These are phyloP conservation scores for Fusarium sp. DNA, from an alignment of 2,329 filamentous ascomycete genomes.

Conservation along the genomic window DNA sequence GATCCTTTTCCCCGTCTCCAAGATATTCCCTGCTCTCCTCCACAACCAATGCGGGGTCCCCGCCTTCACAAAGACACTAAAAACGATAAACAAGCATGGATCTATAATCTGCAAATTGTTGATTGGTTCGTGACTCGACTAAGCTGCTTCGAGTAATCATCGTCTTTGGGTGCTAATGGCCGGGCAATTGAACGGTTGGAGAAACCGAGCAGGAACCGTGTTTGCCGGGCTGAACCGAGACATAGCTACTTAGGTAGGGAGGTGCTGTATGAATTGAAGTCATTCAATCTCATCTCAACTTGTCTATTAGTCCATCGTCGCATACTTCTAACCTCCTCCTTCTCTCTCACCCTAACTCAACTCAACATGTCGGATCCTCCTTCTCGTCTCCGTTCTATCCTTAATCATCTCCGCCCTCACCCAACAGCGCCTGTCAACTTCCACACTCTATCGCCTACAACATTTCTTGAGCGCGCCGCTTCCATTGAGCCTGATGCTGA, in stretches of 20 bases:
- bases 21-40: constrained; percentile 3
- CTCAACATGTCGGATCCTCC: constrained; percentile 70
- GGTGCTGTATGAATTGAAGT: constrained; percentile 36
- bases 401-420: constrained; percentile 60
- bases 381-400: constrained; percentile 70
- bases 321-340: neutral
- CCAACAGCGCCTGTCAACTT: constrained; percentile 67
- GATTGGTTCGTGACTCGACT: constrained; percentile 32
- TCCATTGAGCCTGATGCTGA: constrained; percentile 86
- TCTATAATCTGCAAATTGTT: constrained; percentile 5
- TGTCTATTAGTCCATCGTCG: neutral
- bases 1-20: neutral
- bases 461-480: constrained; percentile 87
- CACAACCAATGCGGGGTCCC: constrained; percentile 35
- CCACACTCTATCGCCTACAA: constrained; percentile 86
- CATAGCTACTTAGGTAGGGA: constrained; percentile 22
- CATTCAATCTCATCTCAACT: constrained; percentile 11
- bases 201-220: constrained; percentile 44
- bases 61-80: constrained; percentile 26
- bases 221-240: constrained; percentile 48
- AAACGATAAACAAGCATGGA: constrained; percentile 23
- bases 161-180: constrained; percentile 11
- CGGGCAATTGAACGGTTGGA: constrained; percentile 33
- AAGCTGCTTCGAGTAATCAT: constrained; percentile 25
- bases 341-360: constrained; percentile 14